Evolutionary conservation across 2,329 filamentous ascomycete species (phyloP), one percentile per base, ranked within the genome.

Genomic region (Lojkania enalia): DNA sequence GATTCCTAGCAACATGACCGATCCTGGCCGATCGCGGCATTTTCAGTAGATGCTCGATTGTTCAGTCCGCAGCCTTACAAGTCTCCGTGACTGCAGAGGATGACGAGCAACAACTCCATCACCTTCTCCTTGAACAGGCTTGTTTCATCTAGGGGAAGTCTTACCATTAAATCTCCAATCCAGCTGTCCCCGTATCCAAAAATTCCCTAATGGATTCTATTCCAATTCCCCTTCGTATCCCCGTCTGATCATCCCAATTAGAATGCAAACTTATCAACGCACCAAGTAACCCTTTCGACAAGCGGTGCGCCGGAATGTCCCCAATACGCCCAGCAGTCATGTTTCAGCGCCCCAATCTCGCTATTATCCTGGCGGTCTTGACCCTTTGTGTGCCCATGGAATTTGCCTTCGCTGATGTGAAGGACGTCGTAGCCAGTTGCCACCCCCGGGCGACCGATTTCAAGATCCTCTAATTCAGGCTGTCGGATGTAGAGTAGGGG

Each of bases 281-380:
- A 0, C 74, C 74, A 5, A 36, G 6, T 36, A 62, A 48, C 55
- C 20, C 48, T 41, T 13, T 71, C 57, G n/a, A 80, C 49, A 13
- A 81, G 57, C 1, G 75, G 76, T 4, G 77, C 78, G 2, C 77
- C 77, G 16, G 39, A 44, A 55, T 80, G 77, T 1, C 78, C 78
- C 79, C 78, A 80, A 57, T 80, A 81, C 1, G 77, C 81, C 78
- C 78, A 81, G 44, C 75, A 77, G 53, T 76, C 73, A 55, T 81
- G 78, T 69, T 71, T 76, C 51, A 81, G 51, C 0, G 71, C 71
- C 1, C 77, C 78, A 41, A 81, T 80, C 18, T 77, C 74, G 1
- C 67, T 70, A 49, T 80, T 80, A 47, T 81, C 74, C 41, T 79
- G 73, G 2, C 66, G 58, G 54, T 80, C 72, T 39, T 70, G 70